These are phyloP conservation scores for Nitzschia sp. DNA, from an alignment of 108 stramenopile genomes.

Conservation along the genomic window DNA sequence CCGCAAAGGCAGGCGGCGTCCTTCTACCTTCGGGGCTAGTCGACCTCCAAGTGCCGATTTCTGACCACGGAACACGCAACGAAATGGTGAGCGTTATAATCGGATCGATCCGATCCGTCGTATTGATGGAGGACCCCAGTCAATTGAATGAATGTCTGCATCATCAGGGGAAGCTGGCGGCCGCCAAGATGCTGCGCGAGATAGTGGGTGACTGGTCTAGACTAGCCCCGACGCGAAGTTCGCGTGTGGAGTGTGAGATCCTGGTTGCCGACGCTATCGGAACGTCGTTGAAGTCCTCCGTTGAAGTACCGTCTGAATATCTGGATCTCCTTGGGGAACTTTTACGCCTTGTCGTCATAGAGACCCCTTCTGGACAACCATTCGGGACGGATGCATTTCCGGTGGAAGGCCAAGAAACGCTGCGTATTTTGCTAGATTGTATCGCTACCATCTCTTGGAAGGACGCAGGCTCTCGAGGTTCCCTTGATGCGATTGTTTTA, in stretches of 20 bases:
- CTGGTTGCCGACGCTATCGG: constrained; percentile 1
- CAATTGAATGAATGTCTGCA: background rate
- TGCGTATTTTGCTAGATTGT: too few relatives aligned
- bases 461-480: background rate
- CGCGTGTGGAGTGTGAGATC: background rate
- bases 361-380: background rate
- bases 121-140: background rate
- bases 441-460: background rate
- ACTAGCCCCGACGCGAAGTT: too few relatives aligned
- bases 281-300: background rate
- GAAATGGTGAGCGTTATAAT: background rate
- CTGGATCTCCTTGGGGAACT: background rate
- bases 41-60: background rate
- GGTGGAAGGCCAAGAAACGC: too few relatives aligned
- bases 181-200: background rate
- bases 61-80: background rate
- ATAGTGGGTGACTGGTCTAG: background rate
- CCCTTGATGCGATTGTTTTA: constrained; percentile 8
- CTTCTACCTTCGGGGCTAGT: background rate
- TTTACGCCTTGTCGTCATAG: background rate
- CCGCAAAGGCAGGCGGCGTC: background rate
- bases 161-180: background rate
- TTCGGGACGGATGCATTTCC: too few relatives aligned
- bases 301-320: background rate
- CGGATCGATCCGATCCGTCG: background rate